Evolutionary conservation across 73 alveolate genomes (phyloP), one percentile per base, ranked within the genome.

Genomic region (Paramecium biaurelia): DNA sequence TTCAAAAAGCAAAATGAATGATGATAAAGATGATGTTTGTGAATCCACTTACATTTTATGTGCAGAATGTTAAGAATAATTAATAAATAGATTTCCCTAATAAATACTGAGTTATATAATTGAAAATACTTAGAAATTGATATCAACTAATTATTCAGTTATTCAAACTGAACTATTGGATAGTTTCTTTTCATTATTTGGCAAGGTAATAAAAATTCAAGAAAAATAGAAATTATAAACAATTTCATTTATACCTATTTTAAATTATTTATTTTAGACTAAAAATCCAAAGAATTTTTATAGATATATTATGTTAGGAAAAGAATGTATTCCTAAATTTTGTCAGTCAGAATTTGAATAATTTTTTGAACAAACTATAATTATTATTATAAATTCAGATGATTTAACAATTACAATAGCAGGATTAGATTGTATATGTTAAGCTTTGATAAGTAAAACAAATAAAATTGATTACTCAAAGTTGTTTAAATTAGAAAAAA

Each of bases 21-120:
- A 79, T 14, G 90, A 79, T 11, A 79, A 45, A 43, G 74, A 26
- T 4, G 74, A 15, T 14, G 41, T 79, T 24, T 24, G 18, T 23
- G 32, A 30, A 24, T 63, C 90, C 1, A 42, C 74, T 6, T 79
- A 38, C 6, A 0, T 41, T 37, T 34, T 79, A 20, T 41, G 76
- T 38, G 28, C n/a, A 24, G 32, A 30, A 79, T 23, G 32, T 41
- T 15, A 23, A 24, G 76, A 79, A 79, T 38, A 79, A 23, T 43
- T 79, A 9, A 79, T 79, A 63, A 14, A n/a, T 23, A 38, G 90
- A 79, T 79, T 79, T 79, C 90, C 90, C 7, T 32, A 79, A 79
- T 47, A 43, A 11, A 23, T 45, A 8, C 1, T 45, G 9, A 21
- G 6, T 23, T 43, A 79, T 14, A 10, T 79, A 21, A n/a, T 43